Evolutionary conservation across 2,329 filamentous ascomycete genomes (phyloP), one percentile per base, ranked within the genome.

Genomic region (Trichoderma koningii): DNA sequence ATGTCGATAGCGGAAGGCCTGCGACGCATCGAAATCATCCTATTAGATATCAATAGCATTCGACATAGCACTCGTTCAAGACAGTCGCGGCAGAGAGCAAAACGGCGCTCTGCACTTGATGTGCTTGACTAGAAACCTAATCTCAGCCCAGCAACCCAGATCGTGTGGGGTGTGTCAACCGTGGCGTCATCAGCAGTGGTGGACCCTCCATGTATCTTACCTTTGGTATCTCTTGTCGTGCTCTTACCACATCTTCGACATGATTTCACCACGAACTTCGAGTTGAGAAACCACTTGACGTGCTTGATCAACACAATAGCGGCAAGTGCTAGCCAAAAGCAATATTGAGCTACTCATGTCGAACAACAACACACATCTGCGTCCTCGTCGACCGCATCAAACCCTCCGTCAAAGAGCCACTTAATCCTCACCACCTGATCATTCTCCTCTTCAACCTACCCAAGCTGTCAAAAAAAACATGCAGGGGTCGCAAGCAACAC

Each of bases 341-440:
- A 9, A 30, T 7, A 3, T 30, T 7, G 7, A 30, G 1, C 14
- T 42, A n/a, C 42, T 19, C 14, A 7, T 10, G 34, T 12, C 2
- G 34, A 34, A 12, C 0, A 34, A 52, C n/a, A 52, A 12, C 5
- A 52, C 15, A 38, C 12, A 34, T 30, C 17, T n/a, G 14, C 17
- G 2, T 14, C 3, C 14, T 19, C 5, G 2, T n/a, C 28, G 21
- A 23, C 19, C 5, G 45, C 15, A 38, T 10, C 3, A 50, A 50
- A 5, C 26, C n/a, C 3, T 7, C 34, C 30, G 5, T 41, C 45
- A 48, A 41, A 26, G 28, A 50, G 26, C 15, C 56, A 55, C 44
- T 44, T 55, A 42, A 42, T 38, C 15, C 34, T 26, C 30, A 34
- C 45, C 55, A 59, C 42, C 44, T 59, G 55, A 59, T 48, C 55